These are phyloP conservation scores for Psilocybe mexicana DNA, from an alignment of 1,284 basidiomycete genomes.

Conservation along the genomic window DNA sequence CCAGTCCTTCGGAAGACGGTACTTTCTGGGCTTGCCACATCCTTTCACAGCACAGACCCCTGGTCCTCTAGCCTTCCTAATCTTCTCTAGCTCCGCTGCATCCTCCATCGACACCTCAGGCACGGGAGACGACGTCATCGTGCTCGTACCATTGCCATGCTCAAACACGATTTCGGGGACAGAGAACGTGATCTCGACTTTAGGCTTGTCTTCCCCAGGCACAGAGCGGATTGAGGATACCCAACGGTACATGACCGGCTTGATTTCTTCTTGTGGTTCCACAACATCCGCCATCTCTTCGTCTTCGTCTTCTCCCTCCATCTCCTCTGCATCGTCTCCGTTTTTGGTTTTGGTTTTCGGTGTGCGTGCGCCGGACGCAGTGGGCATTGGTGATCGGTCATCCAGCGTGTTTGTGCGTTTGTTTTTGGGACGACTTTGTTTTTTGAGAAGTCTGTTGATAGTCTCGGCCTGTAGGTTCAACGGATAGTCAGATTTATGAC, in stretches of 20 bases:
- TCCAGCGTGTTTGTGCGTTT: slow-evolving; percentile 60
- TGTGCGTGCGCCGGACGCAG: slow-evolving; percentile 21
- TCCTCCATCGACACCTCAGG: slow-evolving; percentile 3
- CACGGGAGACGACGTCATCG: neutral
- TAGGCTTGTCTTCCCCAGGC: slow-evolving; percentile 15
- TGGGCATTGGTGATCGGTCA: slow-evolving; percentile 35
- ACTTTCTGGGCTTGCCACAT: slow-evolving; percentile 40
- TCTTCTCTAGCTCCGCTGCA: slow-evolving; percentile 16
- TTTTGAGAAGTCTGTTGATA: slow-evolving; percentile 89
- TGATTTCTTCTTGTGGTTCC: slow-evolving; percentile 28
- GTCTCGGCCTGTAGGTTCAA: slow-evolving; percentile 63
- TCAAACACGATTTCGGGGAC: slow-evolving; percentile 47
- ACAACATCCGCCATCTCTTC: slow-evolving; percentile 32
- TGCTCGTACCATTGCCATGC: neutral
- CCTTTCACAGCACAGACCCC: slow-evolving; percentile 39
- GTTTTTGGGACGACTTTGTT: slow-evolving; percentile 72
- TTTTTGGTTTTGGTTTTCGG: slow-evolving; percentile 21
- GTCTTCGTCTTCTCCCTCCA: slow-evolving; percentile 33
- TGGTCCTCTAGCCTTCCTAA: slow-evolving; percentile 23
- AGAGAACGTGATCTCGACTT: slow-evolving; percentile 48
- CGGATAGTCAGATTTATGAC: slow-evolving; percentile 1
- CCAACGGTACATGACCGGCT: slow-evolving; percentile 65
- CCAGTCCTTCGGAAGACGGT: slow-evolving; percentile 44
- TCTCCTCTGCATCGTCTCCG: slow-evolving; percentile 33
- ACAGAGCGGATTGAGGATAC: slow-evolving; percentile 46